Evolutionary conservation across 106 monocot genomes (phyloP).

Genomic region (Posidonia australis): DNA sequence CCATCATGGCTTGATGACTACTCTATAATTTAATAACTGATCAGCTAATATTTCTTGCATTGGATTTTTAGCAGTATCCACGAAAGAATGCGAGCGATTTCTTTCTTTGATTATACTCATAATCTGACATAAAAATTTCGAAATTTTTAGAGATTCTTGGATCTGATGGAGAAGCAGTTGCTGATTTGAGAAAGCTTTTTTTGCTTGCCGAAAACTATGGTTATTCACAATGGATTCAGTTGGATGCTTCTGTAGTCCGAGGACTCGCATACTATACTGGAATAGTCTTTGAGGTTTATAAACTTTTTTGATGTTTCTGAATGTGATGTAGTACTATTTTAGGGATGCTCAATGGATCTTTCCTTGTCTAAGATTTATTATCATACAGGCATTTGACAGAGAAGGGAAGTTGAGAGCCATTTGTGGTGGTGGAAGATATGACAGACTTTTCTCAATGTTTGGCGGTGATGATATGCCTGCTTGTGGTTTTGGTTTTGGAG

Average conservation of each 20-base stretch:
- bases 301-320: neutral
- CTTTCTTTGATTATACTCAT: neutral
- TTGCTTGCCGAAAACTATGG: constrained; percentile 89
- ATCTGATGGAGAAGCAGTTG: constrained; percentile 75
- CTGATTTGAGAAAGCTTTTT: constrained; percentile 83
- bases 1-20: too few species aligned
- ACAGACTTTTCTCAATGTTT: constrained; percentile 75
- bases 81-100: neutral
- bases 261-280: constrained; percentile 99
- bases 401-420: constrained; percentile 92
- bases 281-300: constrained; percentile 91
- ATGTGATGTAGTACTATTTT: neutral
- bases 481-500: constrained; percentile 99
- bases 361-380: neutral
- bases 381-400: constrained; percentile 81
- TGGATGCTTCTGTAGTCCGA: constrained; percentile 97
- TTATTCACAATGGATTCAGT: constrained; percentile 82
- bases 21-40: too few species aligned
- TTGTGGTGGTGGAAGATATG: constrained; percentile 98
- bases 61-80: neutral
- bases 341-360: neutral
- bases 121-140: neutral
- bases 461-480: constrained; percentile 84
- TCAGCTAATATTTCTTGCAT: neutral
- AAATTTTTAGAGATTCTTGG: constrained; percentile 65